Base-by-base conservation (phyloP, 306 rosid species). In the Lathyrus sativus region DNA sequence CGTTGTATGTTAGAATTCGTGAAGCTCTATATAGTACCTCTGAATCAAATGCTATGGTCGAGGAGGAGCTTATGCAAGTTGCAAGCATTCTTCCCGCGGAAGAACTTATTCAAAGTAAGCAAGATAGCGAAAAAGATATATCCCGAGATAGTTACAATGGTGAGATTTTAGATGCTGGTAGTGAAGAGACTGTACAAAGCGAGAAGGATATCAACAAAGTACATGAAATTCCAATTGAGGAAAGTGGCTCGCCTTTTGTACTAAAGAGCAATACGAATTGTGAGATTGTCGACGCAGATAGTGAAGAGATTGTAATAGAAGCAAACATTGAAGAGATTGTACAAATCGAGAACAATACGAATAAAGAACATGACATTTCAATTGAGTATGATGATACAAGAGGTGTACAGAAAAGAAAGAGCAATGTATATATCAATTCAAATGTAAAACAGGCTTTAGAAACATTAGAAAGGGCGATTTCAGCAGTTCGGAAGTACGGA, bases 401-500 rank as follows among this genome's bases (percentile, higher is more conserved):
- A 51, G 48, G 38, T 77, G 48, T 48, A 18, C 17, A 29, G 9
- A 76, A 77, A 48, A 79, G 61, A 29, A 82, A 62, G 51, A 84
- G 68, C 68, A 79, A 82, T 69, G 48, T 71, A 45, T 2, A 48
- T 14, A 63, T 90, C 26, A 86, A 95, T 38, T 69, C 89, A 33
- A 88, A 87, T 66, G 97, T 95, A 72, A 84, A 80, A 76, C 74
- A 74, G 64, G 97, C 97, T 81, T 65, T 90, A 51, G 85, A 77
- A 78, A 95, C 97, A 42, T 62, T 95, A 66, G 97, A 95, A 51
- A 83, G 80, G 77, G 89, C 81, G 44, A 88, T 95, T 62, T 73
- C 83, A 18, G 19, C 60, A 74, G 78, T 88, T 68, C 78, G 67
- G 12, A 76, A 85, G 56, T 43, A 76, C 43, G 83, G 86, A 56